Base-by-base conservation (phyloP, 805 yeast species). In the Saccharomycopsis oosterbeekiorum region DNA sequence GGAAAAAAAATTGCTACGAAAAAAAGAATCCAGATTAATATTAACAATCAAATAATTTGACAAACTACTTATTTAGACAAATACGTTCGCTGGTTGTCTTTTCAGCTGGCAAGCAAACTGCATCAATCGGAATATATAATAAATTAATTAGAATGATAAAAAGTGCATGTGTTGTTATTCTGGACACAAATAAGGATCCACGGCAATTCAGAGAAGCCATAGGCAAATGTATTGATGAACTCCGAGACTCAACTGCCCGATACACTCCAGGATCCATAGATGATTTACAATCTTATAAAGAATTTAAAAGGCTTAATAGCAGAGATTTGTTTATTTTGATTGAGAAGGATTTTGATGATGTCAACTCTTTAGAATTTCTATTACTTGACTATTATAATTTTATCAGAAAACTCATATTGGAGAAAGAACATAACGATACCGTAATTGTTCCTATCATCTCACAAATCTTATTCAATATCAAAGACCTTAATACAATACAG, bases 321-420 rank as follows among this genome's bases (percentile, higher is more conserved):
- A 59, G 59, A 39, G 34, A 40, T 1, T 34, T 66, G n/a, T 73
- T 72, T 61, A 66, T 78, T 4, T 59, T 69, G n/a, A 65, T 76
- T 11, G 56, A 57, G 2, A 55, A 62, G 9, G 54, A 12, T 9
- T 67, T 77, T 14, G 57, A 59, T 2, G 63, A 70, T 24, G 62
- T 73, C 14, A 61, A 59, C 26, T 66, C 64, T 1, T 67, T 78
- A 54, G 74, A 74, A 62, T 53, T 29, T 1, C 62, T 70, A 3
- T 70, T 78, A 59, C 68, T 70, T 60, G 59, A 62, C 6, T 64
- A 74, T 21, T 78, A 77, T 61, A 63, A 69, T 15, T 63, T 68
- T 17, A 55, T 70, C 3, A 66, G 81, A 62, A 58, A 29, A 39
- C 55, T 60, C 12, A 59, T 62, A 2, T 24, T 58, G 9, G 24